Conservation (phyloP, 106 monocot species). For the Allium cepa region DNA sequence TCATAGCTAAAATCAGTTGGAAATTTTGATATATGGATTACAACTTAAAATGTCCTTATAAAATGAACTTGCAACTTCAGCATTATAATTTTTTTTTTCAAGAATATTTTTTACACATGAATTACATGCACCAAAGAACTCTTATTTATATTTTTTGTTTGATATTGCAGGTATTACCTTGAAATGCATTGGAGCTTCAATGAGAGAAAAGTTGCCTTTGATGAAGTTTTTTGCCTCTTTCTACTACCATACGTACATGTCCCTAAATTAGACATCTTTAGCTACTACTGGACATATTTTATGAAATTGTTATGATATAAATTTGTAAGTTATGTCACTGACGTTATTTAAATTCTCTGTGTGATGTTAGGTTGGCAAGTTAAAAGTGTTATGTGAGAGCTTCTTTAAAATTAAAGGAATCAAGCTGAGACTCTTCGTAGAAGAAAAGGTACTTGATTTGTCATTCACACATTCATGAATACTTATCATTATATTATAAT, state of each 20-base stretch:
- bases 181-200: constrained; percentile 85
- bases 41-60: too few relatives aligned
- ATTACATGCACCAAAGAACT: too few relatives aligned
- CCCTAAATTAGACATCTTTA: not conserved
- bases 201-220: constrained; percentile 73
- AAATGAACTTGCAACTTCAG: too few relatives aligned
- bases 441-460: constrained; percentile 73
- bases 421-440: constrained; percentile 63
- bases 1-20: too few relatives aligned
- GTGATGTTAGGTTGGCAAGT: constrained; percentile 64
- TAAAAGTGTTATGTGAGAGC: constrained; percentile 86
- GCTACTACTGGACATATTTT: too few relatives aligned
- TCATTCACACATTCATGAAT: not conserved
- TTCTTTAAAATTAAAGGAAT: constrained; percentile 75
- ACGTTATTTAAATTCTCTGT: not conserved
- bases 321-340: not conserved
- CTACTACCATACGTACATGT: constrained; percentile 59
- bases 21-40: too few relatives aligned
- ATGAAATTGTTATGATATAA: not conserved
- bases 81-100: too few relatives aligned
- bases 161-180: constrained; percentile 62
- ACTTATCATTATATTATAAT: too few relatives aligned
- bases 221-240: constrained; percentile 70
- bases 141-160: not conserved
- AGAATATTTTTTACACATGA: too few relatives aligned